Percentiles rank a stretch among this genome's conserved stretches.
phyloP scores from a whole-genome alignment of 2,329 filamentous ascomycete species.

The Aspergillus pseudoterreus region DNA sequence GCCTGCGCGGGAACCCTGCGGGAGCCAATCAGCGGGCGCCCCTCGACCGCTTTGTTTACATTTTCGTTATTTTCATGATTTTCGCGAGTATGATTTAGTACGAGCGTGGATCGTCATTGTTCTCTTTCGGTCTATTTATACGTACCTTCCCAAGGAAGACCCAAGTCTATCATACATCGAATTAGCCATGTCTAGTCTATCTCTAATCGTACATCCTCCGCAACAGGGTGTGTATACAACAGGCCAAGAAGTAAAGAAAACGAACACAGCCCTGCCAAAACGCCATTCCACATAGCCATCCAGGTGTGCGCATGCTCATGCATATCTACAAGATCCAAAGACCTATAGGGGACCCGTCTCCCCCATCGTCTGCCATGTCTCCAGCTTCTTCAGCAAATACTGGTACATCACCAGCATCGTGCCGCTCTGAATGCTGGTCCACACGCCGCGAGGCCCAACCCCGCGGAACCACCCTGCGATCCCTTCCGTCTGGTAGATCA shows the following conservation, averaged over 20 bases:
- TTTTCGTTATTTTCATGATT: not conserved
- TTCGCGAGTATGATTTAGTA: too few relatives aligned
- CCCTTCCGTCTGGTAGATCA: slow-evolving; percentile 90
- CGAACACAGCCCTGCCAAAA: slow-evolving; percentile 10
- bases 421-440: slow-evolving; percentile 95
- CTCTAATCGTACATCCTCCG: slow-evolving; percentile 8
- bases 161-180: not conserved
- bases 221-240: slow-evolving; percentile 7
- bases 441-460: slow-evolving; percentile 86
- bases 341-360: slow-evolving; percentile 19
- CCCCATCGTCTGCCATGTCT: slow-evolving; percentile 44
- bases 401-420: slow-evolving; percentile 97
- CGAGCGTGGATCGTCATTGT: too few relatives aligned
- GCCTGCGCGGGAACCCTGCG: not conserved
- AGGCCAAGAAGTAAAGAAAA: slow-evolving; percentile 7
- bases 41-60: slow-evolving; percentile 18
- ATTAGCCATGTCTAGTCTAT: slow-evolving; percentile 9
- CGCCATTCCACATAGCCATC: slow-evolving; percentile 22
- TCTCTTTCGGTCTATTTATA: too few relatives aligned
- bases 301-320: slow-evolving; percentile 6
- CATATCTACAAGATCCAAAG: slow-evolving; percentile 8
- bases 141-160: too few relatives aligned
- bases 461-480: slow-evolving; percentile 88
- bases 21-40: not conserved
- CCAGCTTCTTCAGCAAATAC: slow-evolving; percentile 73